Conservation (phyloP, 2,329 filamentous ascomycete species). For the Plectosphaerella cucumerina region DNA sequence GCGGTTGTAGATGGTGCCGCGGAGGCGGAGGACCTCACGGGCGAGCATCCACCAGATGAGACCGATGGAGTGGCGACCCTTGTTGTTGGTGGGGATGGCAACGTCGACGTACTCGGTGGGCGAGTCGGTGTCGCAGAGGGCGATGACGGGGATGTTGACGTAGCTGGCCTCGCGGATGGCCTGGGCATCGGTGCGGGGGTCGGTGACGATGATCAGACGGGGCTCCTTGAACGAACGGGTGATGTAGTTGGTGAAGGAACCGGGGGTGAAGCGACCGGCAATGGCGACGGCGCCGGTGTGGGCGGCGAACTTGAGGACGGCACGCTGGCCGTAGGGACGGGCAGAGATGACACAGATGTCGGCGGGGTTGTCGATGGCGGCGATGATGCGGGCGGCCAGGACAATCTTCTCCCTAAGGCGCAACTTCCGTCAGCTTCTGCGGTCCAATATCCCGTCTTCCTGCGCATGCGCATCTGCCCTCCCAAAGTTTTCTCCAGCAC, state of each 20-base stretch:
- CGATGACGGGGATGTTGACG: constrained; percentile 99
- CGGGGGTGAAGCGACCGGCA: constrained; percentile 98
- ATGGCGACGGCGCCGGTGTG: constrained; percentile 98
- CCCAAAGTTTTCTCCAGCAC: constrained; percentile 24
- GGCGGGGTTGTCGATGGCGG: constrained; percentile 97
- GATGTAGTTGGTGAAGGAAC: constrained; percentile 99
- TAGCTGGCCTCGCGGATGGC: constrained; percentile 99
- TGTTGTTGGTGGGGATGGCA: constrained; percentile 99
- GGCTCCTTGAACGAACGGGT: constrained; percentile 99
- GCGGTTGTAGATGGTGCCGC: constrained; percentile 92
- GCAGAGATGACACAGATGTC: constrained; percentile 99
- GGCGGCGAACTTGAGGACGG: constrained; percentile 98
- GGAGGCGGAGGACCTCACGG: constrained; percentile 98
- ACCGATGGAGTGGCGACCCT: constrained; percentile 98
- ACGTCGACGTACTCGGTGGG: constrained; percentile 99
- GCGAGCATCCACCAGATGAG: constrained; percentile 99
- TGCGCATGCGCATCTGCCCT: neutral
- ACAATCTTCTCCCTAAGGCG: constrained; percentile 93
- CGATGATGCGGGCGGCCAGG: constrained; percentile 97
- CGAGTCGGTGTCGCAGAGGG: constrained; percentile 98
- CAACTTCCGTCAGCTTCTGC: neutral
- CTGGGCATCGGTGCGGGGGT: constrained; percentile 98
- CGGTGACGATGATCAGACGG: constrained; percentile 98
- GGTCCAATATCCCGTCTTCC: neutral
- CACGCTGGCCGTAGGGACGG: constrained; percentile 98